Evolutionary conservation across 2,329 filamentous ascomycete species (phyloP), one percentile per base, ranked within the genome.

Genomic region (Rugonectria rugulosa): DNA sequence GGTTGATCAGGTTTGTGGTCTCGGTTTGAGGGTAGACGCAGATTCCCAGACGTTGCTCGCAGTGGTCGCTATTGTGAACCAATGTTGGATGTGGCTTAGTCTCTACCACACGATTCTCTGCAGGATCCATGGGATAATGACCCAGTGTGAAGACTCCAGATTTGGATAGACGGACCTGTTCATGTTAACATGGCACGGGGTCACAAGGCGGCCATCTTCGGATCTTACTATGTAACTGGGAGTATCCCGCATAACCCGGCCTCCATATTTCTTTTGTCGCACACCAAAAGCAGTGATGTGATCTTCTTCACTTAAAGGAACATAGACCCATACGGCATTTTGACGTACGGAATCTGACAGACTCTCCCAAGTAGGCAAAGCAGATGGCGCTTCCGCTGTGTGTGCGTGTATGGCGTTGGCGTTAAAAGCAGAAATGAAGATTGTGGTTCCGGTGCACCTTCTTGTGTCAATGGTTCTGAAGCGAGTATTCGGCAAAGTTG

Each of bases 381-480:
- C 45, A 31, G 45, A 31, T 4, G 45, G 45, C 11, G 34, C 34
- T n/a, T 48, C 45, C 6, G 26, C 17, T 2, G 45, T 48, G 26
- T 48, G 45, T 5, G 32, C 45, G 15, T 48, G 45, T 6, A 48
- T 48, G 19, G 45, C 45, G 20, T 40, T 48, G 24, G 40, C 31
- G 17, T 23, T 48, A 14, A 40, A 48, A 20, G 45, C 26, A n/a
- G 45, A 48, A 17, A 48, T 48, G 26, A 48, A 48, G 31, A 48
- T 40, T 11, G 45, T 48, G 14, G 40, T 48, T 31, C 45, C 45
- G 8, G 45, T 48, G 14, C 45, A 48, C 27, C 21, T 48, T 9
- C 36, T 48, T 5, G 45, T 48, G 32, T 48, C 36, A 8, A 48
- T 38, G 4, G 24, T 40, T 12, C 34, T 36, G 24, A 48, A 48